phyloP scores from a whole-genome alignment of 257 asterid species.

The Capsicum rhomboideum region DNA sequence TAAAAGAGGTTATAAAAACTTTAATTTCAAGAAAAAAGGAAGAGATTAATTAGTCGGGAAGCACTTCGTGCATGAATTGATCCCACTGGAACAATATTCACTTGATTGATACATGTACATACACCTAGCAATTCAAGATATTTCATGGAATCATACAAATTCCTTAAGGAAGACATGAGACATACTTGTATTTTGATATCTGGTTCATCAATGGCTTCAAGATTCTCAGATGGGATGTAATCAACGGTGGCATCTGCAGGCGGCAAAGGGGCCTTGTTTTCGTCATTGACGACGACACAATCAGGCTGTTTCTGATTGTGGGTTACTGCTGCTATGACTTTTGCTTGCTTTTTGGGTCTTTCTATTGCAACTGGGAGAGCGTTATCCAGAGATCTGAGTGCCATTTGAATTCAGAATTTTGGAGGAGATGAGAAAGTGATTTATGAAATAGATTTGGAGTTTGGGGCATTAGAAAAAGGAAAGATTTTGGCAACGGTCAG shows the following conservation, averaged over 20 bases:
- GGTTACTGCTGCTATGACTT: constrained; percentile 17
- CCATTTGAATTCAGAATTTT: constrained; percentile 36
- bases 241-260: constrained; percentile 59
- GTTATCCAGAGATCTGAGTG: constrained; percentile 75
- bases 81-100: too few species aligned
- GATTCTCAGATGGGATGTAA: constrained; percentile 58
- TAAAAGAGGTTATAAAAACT: background rate
- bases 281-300: constrained; percentile 53
- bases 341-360: constrained; percentile 73
- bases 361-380: constrained; percentile 52
- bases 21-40: background rate
- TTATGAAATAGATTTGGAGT: constrained; percentile 13
- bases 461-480: constrained; percentile 12
- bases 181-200: constrained; percentile 54
- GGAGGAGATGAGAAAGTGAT: constrained; percentile 5
- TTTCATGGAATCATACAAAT: too few species aligned
- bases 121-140: too few species aligned
- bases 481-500: constrained; percentile 58
- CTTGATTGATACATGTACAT: too few species aligned
- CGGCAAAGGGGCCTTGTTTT: constrained; percentile 45
- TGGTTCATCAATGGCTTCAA: constrained; percentile 52
- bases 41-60: background rate
- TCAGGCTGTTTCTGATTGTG: constrained; percentile 34
- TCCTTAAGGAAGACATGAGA: too few species aligned
- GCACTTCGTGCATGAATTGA: too few species aligned